Percentiles rank a stretch among this genome's conserved stretches.
phyloP scores from a whole-genome alignment of 345 rosid genomes.

The Combretum micranthum region DNA sequence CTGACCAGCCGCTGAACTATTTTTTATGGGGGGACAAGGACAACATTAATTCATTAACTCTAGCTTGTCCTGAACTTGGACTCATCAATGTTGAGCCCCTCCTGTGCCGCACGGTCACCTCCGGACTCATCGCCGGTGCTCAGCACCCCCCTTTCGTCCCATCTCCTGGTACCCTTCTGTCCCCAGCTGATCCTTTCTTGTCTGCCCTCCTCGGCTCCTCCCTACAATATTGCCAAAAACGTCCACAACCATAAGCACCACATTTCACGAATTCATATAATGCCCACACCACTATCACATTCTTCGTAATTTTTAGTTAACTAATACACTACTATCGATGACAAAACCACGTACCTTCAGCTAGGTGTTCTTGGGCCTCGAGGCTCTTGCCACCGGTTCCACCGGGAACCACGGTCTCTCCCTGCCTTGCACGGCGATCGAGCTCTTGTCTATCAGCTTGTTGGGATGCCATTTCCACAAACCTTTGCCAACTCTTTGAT shows the following conservation, averaged over 20 bases:
- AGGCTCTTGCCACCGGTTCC: constrained; percentile 31
- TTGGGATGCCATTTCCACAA: too few relatives aligned
- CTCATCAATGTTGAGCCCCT: constrained; percentile 60
- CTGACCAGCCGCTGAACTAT: too few relatives aligned
- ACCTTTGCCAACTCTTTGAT: too few relatives aligned
- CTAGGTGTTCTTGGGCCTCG: constrained; percentile 26
- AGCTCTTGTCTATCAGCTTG: neutral
- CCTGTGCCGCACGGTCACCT: constrained; percentile 45
- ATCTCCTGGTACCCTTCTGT: constrained; percentile 63
- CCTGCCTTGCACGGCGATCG: constrained; percentile 16
- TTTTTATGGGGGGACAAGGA: too few relatives aligned
- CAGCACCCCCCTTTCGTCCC: constrained; percentile 73
- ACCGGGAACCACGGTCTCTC: constrained; percentile 25
- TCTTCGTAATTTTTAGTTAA: too few relatives aligned
- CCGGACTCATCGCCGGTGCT: constrained; percentile 55
- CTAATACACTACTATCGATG: too few relatives aligned
- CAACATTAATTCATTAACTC: too few relatives aligned
- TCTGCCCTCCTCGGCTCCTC: constrained; percentile 55
- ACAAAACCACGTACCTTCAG: constrained; percentile 21
- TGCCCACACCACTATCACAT: too few relatives aligned
- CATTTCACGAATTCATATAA: too few relatives aligned
- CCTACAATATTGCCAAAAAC: too few relatives aligned
- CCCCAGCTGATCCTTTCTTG: constrained; percentile 68
- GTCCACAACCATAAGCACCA: too few relatives aligned
- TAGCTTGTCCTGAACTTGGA: constrained; percentile 57